Conservation (phyloP, 306 rosid genomes). For the Calophaca sinica region DNA sequence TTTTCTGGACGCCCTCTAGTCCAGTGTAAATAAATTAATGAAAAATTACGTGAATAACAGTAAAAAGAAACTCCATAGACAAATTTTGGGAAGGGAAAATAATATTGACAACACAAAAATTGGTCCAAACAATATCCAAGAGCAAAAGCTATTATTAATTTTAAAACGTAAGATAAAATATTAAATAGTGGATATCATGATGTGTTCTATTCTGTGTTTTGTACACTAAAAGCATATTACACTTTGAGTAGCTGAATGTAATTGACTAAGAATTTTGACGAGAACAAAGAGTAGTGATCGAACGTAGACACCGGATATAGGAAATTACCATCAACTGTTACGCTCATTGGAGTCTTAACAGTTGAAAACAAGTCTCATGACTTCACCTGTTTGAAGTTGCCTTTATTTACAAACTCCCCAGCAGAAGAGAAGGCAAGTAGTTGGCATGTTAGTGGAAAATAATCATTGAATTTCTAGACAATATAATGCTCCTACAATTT, state of each 20-base stretch:
- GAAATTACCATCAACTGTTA: conserved; percentile 36
- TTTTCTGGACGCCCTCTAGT: no score
- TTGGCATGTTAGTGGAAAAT: conserved; percentile 35
- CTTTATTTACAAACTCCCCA: conserved; percentile 44
- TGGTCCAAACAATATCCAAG: no score
- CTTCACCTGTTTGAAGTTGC: conserved; percentile 34
- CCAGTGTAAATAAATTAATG: no score
- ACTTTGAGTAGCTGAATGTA: conserved; percentile 35
- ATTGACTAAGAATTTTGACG: conserved; percentile 23
- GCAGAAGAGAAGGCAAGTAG: conserved; percentile 22
- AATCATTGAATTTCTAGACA: conserved; percentile 41
- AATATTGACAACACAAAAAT: no score
- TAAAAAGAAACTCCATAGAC: no score
- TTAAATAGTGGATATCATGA: no score
- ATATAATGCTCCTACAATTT: conserved; percentile 31
- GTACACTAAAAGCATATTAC: no score
- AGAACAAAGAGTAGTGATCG: background rate
- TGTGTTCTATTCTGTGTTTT: no score
- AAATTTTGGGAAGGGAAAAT: no score
- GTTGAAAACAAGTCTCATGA: conserved; percentile 37
- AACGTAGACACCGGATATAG: conserved; percentile 16
- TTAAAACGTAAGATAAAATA: no score
- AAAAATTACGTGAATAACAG: no score
- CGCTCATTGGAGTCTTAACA: conserved; percentile 39
- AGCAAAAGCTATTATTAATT: no score